Percentiles rank a stretch among this genome's conserved stretches.
phyloP scores from a whole-genome alignment of 2,329 filamentous ascomycete species.

The Aspergillus ibericus region DNA sequence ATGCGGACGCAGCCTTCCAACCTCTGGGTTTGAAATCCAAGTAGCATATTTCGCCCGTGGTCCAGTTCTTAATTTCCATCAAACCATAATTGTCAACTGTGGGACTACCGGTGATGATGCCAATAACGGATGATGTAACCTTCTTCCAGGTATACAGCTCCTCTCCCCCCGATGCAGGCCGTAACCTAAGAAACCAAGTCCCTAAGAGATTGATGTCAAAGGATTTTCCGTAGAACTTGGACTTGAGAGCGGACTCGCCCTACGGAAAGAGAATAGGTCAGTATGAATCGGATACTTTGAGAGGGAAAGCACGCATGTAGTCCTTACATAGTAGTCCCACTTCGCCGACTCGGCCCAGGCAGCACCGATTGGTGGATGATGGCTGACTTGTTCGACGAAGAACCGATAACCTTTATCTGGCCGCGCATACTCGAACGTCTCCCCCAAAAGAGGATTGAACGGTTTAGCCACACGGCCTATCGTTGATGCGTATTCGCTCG shows the following conservation, averaged over 20 bases:
- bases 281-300: background rate
- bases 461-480: constrained; percentile 96
- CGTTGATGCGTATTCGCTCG: constrained; percentile 94
- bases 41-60: constrained; percentile 83
- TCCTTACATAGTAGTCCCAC: constrained; percentile 81
- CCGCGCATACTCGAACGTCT: constrained; percentile 94
- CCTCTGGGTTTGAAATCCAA: constrained; percentile 94
- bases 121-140: constrained; percentile 94
- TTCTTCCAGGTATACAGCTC: constrained; percentile 99
- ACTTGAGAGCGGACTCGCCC: constrained; percentile 91
- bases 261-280: constrained; percentile 30
- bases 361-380: constrained; percentile 92
- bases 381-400: constrained; percentile 97
- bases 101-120: constrained; percentile 95
- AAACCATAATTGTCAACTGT: constrained; percentile 96
- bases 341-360: constrained; percentile 88
- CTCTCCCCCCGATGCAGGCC: constrained; percentile 70
- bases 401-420: constrained; percentile 98
- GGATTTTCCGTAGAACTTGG: constrained; percentile 95
- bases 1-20: constrained; percentile 92
- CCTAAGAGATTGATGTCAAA: constrained; percentile 96
- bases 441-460: constrained; percentile 93
- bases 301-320: background rate
- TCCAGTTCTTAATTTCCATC: constrained; percentile 98
- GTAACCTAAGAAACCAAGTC: constrained; percentile 91